These are phyloP conservation scores for Cochlearia excelsa DNA, from an alignment of 345 rosid species.

Conservation along the genomic window DNA sequence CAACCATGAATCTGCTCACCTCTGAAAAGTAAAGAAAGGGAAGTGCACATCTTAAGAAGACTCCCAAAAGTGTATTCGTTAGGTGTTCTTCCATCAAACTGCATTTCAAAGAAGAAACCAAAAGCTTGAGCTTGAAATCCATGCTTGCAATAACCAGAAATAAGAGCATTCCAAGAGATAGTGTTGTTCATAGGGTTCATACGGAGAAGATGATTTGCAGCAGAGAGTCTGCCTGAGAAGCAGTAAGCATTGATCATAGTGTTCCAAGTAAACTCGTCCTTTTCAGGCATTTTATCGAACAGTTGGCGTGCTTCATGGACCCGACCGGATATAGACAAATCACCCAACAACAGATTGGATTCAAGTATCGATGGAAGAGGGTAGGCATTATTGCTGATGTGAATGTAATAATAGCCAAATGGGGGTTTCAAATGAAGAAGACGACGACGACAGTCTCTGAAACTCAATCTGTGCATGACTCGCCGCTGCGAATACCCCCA, in stretches of 20 bases:
- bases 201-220: constrained; percentile 51
- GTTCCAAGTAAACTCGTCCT: constrained; percentile 81
- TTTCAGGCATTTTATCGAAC: constrained; percentile 67
- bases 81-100: constrained; percentile 52
- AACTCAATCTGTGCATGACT: no score
- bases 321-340: constrained; percentile 52
- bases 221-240: constrained; percentile 53
- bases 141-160: constrained; percentile 64
- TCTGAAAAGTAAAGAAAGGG: constrained; percentile 40
- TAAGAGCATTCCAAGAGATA: constrained; percentile 77
- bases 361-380: constrained; percentile 38
- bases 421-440: no score
- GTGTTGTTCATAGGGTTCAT: constrained; percentile 52
- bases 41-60: constrained; percentile 59
- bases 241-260: constrained; percentile 78
- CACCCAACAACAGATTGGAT: constrained; percentile 41
- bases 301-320: constrained; percentile 60
- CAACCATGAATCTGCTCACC: constrained; percentile 80
- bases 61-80: constrained; percentile 68
- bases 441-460: no score
- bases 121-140: constrained; percentile 59
- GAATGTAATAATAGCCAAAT: constrained; percentile 2
- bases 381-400: background rate
- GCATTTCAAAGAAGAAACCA: constrained; percentile 62
- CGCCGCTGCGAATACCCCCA: no score